Conservation (phyloP, 352 stramenopile species). For the Pythium dissimile region DNA sequence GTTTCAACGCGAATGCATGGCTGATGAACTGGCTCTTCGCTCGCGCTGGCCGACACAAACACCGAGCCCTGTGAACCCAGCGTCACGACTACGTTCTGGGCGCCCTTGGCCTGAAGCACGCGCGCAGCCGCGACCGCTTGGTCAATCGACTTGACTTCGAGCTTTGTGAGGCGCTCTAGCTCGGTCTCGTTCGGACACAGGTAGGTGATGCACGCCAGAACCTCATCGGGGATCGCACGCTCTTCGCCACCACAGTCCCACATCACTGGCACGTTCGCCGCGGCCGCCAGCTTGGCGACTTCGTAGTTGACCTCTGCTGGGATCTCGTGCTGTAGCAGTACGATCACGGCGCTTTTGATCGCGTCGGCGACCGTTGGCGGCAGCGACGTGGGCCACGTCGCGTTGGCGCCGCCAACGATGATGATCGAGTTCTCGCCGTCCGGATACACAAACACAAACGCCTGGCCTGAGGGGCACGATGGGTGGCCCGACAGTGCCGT, state of each 20-base stretch:
- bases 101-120: conserved; percentile 42
- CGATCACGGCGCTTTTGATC: conserved; percentile 50
- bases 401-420: conserved; percentile 76
- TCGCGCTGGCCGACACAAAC: conserved; percentile 41
- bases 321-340: conserved; percentile 77
- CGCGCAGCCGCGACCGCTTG: conserved; percentile 54
- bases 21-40: conserved; percentile 35
- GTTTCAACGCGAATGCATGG: conserved; percentile 47
- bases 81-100: conserved; percentile 61
- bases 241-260: conserved; percentile 80
- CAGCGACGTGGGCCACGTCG: conserved; percentile 47
- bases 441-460: conserved; percentile 81
- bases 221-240: conserved; percentile 41
- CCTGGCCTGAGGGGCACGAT: conserved; percentile 60
- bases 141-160: conserved; percentile 34
- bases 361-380: conserved; percentile 30
- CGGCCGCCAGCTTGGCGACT: conserved; percentile 45
- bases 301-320: conserved; percentile 47
- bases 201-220: conserved; percentile 56
- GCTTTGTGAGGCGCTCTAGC: conserved; percentile 41
- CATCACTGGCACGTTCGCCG: conserved; percentile 55
- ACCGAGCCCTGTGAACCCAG: conserved; percentile 65
- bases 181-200: conserved; percentile 83
- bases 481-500: conserved; percentile 36
- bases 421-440: conserved; percentile 85